phyloP scores from a whole-genome alignment of 1,284 basidiomycete genomes.

The Boletus sp. region DNA sequence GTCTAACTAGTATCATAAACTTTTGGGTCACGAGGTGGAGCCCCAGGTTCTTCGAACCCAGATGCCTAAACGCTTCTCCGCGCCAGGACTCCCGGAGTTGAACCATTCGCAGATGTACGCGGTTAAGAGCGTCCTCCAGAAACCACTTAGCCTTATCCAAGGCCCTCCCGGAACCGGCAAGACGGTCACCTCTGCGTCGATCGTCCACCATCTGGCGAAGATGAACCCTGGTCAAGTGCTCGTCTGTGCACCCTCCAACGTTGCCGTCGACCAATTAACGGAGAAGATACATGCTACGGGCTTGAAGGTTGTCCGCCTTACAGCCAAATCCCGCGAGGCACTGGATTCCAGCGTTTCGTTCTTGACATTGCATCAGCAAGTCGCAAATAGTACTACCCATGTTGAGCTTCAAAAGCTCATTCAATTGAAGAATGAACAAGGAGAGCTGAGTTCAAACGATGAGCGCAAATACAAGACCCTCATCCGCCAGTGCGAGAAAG shows the following conservation, averaged over 20 bases:
- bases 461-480: conserved; percentile 98
- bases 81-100: conserved; percentile 95
- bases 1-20: conserved; percentile 83
- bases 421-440: conserved; percentile 96
- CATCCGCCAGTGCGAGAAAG: conserved; percentile 94
- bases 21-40: conserved; percentile 94
- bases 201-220: conserved; percentile 98
- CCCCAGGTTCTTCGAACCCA: conserved; percentile 87
- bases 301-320: conserved; percentile 95
- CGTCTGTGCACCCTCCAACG: conserved; percentile 98
- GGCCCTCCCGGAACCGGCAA: conserved; percentile 99
- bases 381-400: conserved; percentile 92
- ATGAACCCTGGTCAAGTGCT: conserved; percentile 99
- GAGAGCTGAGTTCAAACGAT: conserved; percentile 94
- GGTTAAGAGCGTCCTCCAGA: conserved; percentile 97
- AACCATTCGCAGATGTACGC: conserved; percentile 99
- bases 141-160: conserved; percentile 97
- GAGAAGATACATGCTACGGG: conserved; percentile 99
- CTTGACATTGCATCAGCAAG: conserved; percentile 96
- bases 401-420: conserved; percentile 97
- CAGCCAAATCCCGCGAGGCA: conserved; percentile 97
- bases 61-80: conserved; percentile 97
- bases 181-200: conserved; percentile 99
- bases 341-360: conserved; percentile 92
- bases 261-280: conserved; percentile 98